Evolutionary conservation across 2,329 filamentous ascomycete species (phyloP).

Genomic region (Verticillium zaregamsianum): DNA sequence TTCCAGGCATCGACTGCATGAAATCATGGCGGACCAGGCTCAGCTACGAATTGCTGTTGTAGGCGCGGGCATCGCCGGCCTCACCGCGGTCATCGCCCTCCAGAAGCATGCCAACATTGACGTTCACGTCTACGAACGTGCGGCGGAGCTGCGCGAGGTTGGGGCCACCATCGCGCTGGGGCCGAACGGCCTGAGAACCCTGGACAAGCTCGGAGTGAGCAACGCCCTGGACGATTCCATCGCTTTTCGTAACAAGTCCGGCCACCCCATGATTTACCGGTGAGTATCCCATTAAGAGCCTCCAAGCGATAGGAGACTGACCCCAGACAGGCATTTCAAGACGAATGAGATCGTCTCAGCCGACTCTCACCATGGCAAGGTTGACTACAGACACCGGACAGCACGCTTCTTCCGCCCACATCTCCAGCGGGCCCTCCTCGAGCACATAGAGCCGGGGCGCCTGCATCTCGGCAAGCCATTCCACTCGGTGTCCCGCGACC

Average conservation of each 20-base stretch:
- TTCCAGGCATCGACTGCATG: neutral
- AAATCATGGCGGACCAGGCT: conserved; percentile 4
- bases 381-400: conserved; percentile 32
- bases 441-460: conserved; percentile 34
- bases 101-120: conserved; percentile 33
- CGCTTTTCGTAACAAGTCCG: conserved; percentile 34
- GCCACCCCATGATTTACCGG: conserved; percentile 41
- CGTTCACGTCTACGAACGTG: conserved; percentile 46
- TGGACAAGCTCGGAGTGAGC: conserved; percentile 44
- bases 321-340: conserved; percentile 28
- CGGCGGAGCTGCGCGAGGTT: conserved; percentile 39
- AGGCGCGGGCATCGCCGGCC: conserved; percentile 47
- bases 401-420: conserved; percentile 44
- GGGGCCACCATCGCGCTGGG: conserved; percentile 46
- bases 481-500: conserved; percentile 25
- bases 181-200: conserved; percentile 47
- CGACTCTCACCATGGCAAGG: conserved; percentile 33
- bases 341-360: conserved; percentile 40
- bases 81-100: conserved; percentile 42
- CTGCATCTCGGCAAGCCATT: conserved; percentile 41
- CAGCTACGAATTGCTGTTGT: conserved; percentile 38
- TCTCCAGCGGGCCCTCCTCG: conserved; percentile 42
- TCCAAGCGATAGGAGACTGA: no score
- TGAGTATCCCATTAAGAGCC: conserved; percentile 13
- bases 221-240: conserved; percentile 37